Percentiles rank a stretch among this genome's conserved stretches.
These are phyloP conservation scores for Leccinum pachyderme DNA, from an alignment of 1,284 basidiomycete species.

Conservation along the genomic window DNA sequence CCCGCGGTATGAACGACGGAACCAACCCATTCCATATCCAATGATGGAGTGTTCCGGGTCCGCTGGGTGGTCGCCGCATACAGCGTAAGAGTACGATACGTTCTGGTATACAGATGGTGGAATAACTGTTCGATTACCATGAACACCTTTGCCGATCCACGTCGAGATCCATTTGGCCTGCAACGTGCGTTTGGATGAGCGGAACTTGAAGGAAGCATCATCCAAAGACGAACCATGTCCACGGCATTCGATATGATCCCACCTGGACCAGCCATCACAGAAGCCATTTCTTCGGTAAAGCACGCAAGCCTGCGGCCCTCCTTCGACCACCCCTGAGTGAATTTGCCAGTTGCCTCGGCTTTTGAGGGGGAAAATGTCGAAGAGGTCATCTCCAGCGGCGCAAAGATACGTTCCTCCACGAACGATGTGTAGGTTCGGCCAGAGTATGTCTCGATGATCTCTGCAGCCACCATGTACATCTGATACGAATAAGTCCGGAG, in stretches of 20 bases:
- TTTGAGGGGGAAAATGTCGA: conserved; percentile 37
- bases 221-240: conserved; percentile 34
- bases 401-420: conserved; percentile 32
- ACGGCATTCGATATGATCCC: conserved; percentile 35
- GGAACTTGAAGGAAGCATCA: neutral
- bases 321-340: conserved; percentile 36
- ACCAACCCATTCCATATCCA: conserved; percentile 39
- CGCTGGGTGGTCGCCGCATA: conserved; percentile 13
- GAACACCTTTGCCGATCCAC: conserved; percentile 31
- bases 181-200: neutral
- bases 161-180: conserved; percentile 36
- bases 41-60: conserved; percentile 14
- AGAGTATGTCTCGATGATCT: conserved; percentile 37
- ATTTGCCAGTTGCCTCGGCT: conserved; percentile 32
- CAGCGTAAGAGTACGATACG: conserved; percentile 25
- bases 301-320: conserved; percentile 28
- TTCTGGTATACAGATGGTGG: conserved; percentile 26
- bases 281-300: conserved; percentile 22
- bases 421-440: conserved; percentile 35
- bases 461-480: conserved; percentile 37
- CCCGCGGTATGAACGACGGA: conserved; percentile 31
- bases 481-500: conserved; percentile 7
- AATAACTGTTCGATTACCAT: conserved; percentile 28
- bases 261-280: conserved; percentile 34
- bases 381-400: conserved; percentile 32